These are phyloP conservation scores for Globisporangium emineosum DNA, from an alignment of 352 stramenopile species.

Conservation along the genomic window DNA sequence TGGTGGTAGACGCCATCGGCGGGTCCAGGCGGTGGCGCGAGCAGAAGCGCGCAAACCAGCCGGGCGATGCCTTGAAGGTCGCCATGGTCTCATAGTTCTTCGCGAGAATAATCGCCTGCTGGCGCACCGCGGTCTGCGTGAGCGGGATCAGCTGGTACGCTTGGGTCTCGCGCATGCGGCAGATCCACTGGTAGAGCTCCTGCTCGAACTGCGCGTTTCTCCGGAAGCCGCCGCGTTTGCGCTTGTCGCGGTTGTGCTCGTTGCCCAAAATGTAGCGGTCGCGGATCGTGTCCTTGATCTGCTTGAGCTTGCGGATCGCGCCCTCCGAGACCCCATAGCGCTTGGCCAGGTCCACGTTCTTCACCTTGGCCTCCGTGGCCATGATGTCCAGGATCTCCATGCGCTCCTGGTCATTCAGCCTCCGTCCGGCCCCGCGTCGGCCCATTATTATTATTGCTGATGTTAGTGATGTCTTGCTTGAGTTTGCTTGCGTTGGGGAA, in stretches of 20 bases:
- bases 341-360: conserved; percentile 85
- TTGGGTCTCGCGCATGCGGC: conserved; percentile 74
- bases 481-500: background rate
- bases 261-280: conserved; percentile 82
- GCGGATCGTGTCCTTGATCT: conserved; percentile 84
- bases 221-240: conserved; percentile 81
- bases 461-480: background rate
- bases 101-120: conserved; percentile 78
- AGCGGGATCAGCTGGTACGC: conserved; percentile 83
- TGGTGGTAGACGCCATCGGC: conserved; percentile 25
- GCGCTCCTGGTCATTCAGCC: conserved; percentile 86
- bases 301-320: conserved; percentile 86
- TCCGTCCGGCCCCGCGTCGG: conserved; percentile 65
- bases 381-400: conserved; percentile 89
- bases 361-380: conserved; percentile 76
- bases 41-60: conserved; percentile 88
- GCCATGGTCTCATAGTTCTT: conserved; percentile 85
- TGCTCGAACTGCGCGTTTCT: conserved; percentile 84
- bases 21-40: conserved; percentile 79
- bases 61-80: conserved; percentile 83
- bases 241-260: conserved; percentile 84
- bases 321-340: conserved; percentile 84
- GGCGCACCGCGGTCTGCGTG: conserved; percentile 78
- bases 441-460: conserved; percentile 36
- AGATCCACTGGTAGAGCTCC: conserved; percentile 86